These are phyloP conservation scores for Fusarium buharicum DNA, from an alignment of 2,329 filamentous ascomycete species.

Conservation along the genomic window DNA sequence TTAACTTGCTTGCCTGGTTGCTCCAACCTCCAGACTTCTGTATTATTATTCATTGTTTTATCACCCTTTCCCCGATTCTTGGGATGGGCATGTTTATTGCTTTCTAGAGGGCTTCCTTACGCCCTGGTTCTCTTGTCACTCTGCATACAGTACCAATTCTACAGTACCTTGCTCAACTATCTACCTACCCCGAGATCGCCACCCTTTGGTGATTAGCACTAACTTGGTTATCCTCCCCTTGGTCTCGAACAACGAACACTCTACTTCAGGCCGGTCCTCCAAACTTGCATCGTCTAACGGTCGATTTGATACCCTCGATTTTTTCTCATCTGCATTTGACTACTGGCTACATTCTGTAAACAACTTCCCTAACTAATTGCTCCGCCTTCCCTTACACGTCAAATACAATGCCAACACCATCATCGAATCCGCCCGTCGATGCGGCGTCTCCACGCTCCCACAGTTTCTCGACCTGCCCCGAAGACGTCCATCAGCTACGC, in stretches of 20 bases:
- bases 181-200: conserved; percentile 45
- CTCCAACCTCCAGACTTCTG: conserved; percentile 6
- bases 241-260: conserved; percentile 32
- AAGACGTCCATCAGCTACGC: conserved; percentile 50
- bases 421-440: conserved; percentile 54
- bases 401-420: conserved; percentile 59
- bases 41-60: conserved; percentile 15
- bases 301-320: conserved; percentile 34
- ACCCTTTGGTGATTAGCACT: conserved; percentile 41
- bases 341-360: conserved; percentile 6
- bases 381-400: conserved; percentile 16
- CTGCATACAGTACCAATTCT: neutral
- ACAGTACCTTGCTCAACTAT: conserved; percentile 16
- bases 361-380: conserved; percentile 20
- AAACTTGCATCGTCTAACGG: conserved; percentile 27
- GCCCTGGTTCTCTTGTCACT: conserved; percentile 24
- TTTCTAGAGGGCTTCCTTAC: conserved; percentile 38
- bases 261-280: conserved; percentile 28
- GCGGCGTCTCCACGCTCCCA: conserved; percentile 52
- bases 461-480: conserved; percentile 57
- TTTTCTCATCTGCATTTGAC: conserved; percentile 4
- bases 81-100: conserved; percentile 33
- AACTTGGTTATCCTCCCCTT: conserved; percentile 33
- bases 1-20: conserved; percentile 22
- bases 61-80: neutral